phyloP scores from a whole-genome alignment of 306 rosid species.

The Fagus crenata region DNA sequence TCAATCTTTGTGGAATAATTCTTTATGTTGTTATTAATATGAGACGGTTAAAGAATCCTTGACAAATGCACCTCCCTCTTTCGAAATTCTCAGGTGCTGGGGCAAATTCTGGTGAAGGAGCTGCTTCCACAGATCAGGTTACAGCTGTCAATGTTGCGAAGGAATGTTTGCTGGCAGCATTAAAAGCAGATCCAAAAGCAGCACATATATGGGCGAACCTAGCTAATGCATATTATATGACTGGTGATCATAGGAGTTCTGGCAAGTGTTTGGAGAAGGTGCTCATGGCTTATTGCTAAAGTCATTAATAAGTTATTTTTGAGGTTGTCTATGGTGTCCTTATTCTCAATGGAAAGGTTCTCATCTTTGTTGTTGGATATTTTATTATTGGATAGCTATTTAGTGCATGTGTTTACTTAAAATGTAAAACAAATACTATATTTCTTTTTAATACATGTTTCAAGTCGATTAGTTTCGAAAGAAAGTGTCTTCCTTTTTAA shows the following conservation, averaged over 20 bases:
- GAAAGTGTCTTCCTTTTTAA: background rate
- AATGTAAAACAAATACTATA: slow-evolving; percentile 5
- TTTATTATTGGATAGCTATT: slow-evolving; percentile 5
- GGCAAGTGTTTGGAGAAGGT: slow-evolving; percentile 98
- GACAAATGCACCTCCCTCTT: slow-evolving; percentile 5
- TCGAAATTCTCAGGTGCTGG: slow-evolving; percentile 71
- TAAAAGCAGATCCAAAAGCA: slow-evolving; percentile 78
- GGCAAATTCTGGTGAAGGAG: slow-evolving; percentile 66
- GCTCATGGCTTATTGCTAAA: slow-evolving; percentile 56
- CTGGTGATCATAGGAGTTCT: slow-evolving; percentile 87
- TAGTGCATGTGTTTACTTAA: slow-evolving; percentile 11
- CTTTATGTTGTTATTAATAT: slow-evolving; percentile 18
- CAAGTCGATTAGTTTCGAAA: slow-evolving; percentile 4
- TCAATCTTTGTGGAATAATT: slow-evolving; percentile 14
- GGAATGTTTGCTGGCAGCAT: slow-evolving; percentile 85
- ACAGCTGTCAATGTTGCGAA: slow-evolving; percentile 74
- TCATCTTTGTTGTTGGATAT: slow-evolving; percentile 21
- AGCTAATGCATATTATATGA: slow-evolving; percentile 69
- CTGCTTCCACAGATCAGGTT: slow-evolving; percentile 51
- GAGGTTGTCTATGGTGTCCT: slow-evolving; percentile 52
- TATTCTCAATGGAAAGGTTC: slow-evolving; percentile 33
- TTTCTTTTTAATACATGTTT: slow-evolving; percentile 6
- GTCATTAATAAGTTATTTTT: slow-evolving; percentile 50
- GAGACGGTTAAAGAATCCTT: slow-evolving; percentile 25
- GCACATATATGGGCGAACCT: slow-evolving; percentile 94